Evolutionary conservation across 768 basidiomycete species (phyloP).

Genomic region (Pholiota molesta): DNA sequence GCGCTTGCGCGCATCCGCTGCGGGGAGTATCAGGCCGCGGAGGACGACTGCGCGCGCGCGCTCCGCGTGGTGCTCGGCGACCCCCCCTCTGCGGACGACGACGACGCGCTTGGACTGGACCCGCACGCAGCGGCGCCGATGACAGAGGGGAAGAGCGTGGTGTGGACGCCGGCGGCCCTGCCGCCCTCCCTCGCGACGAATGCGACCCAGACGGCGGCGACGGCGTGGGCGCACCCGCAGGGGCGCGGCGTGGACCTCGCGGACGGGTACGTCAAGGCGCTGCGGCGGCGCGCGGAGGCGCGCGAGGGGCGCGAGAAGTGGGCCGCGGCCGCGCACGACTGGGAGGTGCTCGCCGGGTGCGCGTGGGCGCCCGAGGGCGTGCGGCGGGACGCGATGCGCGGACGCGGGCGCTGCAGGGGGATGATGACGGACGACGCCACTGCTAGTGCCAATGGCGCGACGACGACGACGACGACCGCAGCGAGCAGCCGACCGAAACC

Average conservation of each 20-base stretch:
- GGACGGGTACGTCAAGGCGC: slow-evolving; percentile 81
- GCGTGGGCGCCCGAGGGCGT: slow-evolving; percentile 55
- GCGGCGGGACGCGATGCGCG: slow-evolving; percentile 71
- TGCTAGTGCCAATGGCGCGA: neutral
- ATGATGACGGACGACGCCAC: slow-evolving; percentile 48
- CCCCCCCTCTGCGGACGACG: slow-evolving; percentile 2
- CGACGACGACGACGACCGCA: neutral
- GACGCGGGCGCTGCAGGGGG: slow-evolving; percentile 72
- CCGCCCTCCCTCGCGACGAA: slow-evolving; percentile 16
- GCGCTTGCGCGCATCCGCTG: slow-evolving; percentile 76
- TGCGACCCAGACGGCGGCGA: slow-evolving; percentile 46
- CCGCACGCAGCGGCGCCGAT: slow-evolving; percentile 2
- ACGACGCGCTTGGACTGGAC: slow-evolving; percentile 12
- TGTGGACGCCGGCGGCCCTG: slow-evolving; percentile 25
- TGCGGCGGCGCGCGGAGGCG: slow-evolving; percentile 81
- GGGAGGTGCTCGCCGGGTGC: slow-evolving; percentile 69
- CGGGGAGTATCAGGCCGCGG: slow-evolving; percentile 71
- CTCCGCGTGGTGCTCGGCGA: slow-evolving; percentile 53
- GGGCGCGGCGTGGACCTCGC: slow-evolving; percentile 63
- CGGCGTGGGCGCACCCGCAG: slow-evolving; percentile 42
- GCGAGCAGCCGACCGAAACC: slow-evolving; percentile 12
- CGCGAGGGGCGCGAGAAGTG: slow-evolving; percentile 89
- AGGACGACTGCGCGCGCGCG: slow-evolving; percentile 67
- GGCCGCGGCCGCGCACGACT: slow-evolving; percentile 76
- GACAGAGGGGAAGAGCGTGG: neutral